phyloP scores from a whole-genome alignment of 495 filamentous ascomycete species.

The Chaetomidium leptoderma region DNA sequence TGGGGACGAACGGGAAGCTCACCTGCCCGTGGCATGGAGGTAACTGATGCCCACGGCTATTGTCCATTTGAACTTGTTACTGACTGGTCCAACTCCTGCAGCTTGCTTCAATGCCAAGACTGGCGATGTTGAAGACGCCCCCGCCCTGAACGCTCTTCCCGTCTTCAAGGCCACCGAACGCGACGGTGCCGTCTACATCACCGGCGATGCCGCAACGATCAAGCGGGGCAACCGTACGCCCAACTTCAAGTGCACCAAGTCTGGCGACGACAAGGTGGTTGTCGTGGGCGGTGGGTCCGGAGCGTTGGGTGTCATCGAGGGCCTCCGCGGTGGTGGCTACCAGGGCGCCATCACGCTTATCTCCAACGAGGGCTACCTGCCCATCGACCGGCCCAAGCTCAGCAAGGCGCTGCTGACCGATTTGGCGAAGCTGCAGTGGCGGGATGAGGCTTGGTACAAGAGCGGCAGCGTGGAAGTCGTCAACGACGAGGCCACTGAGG shows the following conservation, averaged over 20 bases:
- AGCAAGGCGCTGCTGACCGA: slow-evolving; percentile 93
- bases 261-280: slow-evolving; percentile 64
- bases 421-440: slow-evolving; percentile 66
- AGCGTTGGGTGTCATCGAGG: slow-evolving; percentile 72
- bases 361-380: slow-evolving; percentile 74
- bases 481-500: slow-evolving; percentile 64
- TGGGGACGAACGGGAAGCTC: slow-evolving; percentile 75
- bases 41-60: slow-evolving; percentile 34
- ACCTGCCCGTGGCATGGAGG: slow-evolving; percentile 96
- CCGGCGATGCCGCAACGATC: slow-evolving; percentile 72
- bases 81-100: slow-evolving; percentile 30
- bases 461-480: slow-evolving; percentile 67
- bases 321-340: slow-evolving; percentile 75
- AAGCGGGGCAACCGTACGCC: slow-evolving; percentile 68
- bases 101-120: slow-evolving; percentile 86
- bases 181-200: slow-evolving; percentile 78
- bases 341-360: slow-evolving; percentile 78
- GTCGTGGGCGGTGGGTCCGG: slow-evolving; percentile 90
- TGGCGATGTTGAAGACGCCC: slow-evolving; percentile 94
- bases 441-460: slow-evolving; percentile 72
- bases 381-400: slow-evolving; percentile 91
- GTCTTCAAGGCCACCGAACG: slow-evolving; percentile 77
- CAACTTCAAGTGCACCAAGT: slow-evolving; percentile 60
- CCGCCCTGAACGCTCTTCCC: slow-evolving; percentile 74
- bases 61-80: neutral